Base-by-base conservation (phyloP, 345 rosid genomes). In the Tarenaya hassleriana region DNA sequence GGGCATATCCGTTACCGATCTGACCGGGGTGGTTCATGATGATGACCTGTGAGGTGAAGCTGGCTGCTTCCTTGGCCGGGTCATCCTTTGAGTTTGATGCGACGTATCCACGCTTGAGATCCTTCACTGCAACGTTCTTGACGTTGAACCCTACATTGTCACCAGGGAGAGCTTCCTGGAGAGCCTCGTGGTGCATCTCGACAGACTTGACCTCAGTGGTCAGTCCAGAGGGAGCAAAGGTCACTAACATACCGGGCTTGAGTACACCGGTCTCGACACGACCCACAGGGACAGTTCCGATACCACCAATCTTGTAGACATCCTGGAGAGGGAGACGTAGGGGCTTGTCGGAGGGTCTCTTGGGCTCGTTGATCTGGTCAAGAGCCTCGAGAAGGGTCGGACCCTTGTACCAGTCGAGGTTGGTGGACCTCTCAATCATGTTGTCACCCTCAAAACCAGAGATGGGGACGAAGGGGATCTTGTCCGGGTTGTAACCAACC, bases 131-230 rank as follows among this genome's bases (percentile, higher is more conserved):
- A 40, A 81, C 79, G 7, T 81, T 81, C 79, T 81, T 81, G n/a
- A 81, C 88, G 0, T 81, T 81, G 70, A 81, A 81, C 6, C 88
- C 88, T 0, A 81, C 84, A 12, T 80, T 80, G 56, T 80, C 87
- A 42, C 87, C 87, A 0, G 87, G 87, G 16, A 77, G 87, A 4
- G 83, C 88, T 67, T 81, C 88, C 4, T 21, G 73, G 20, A 81
- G 84, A 13, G 88, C 73, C 43, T 81, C 88, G 5, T 81, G 88
- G 61, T 81, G 88, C 88, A 81, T 81, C 82, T 81, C 88, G 29
- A 81, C 88, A 0, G 84, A 81, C 76, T 81, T 81, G 2, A 81
- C 84, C 64, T 81, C 88, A 62, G 88, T 78, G 3, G 82, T 78
- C 64, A 81, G 64, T 8, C 88, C 88, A 27, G 80, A 1, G 16